Percentiles rank a stretch among this genome's conserved stretches.
phyloP scores from a whole-genome alignment of 768 basidiomycete genomes.

The Hericium alpestre region DNA sequence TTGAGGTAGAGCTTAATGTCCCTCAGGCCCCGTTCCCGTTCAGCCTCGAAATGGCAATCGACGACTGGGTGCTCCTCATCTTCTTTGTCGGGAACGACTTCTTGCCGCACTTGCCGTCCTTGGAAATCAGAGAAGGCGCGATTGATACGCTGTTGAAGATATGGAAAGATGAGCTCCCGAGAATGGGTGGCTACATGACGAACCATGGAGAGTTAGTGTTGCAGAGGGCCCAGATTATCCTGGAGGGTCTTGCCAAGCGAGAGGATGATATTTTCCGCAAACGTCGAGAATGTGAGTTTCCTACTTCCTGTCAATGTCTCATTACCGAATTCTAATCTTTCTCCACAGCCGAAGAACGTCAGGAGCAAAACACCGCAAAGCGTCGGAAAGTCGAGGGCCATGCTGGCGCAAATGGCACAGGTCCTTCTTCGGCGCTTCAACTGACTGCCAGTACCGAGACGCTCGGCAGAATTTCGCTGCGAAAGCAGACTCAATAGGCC shows the following conservation, averaged over 20 bases:
- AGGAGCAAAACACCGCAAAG: constrained; percentile 76
- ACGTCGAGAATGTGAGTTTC: constrained; percentile 69
- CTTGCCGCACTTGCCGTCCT: constrained; percentile 91
- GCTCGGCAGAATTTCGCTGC: constrained; percentile 55
- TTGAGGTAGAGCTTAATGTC: constrained; percentile 89
- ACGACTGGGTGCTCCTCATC: constrained; percentile 99
- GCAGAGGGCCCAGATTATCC: constrained; percentile 80
- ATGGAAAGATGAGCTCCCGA: constrained; percentile 86
- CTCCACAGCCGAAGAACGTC: constrained; percentile 80
- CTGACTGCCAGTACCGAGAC: constrained; percentile 37
- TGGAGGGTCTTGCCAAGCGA: constrained; percentile 86
- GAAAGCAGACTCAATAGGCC: constrained; percentile 67
- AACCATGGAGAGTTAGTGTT: constrained; percentile 86
- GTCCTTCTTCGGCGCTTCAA: constrained; percentile 40
- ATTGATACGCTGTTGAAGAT: constrained; percentile 95
- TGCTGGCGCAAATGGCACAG: constrained; percentile 16
- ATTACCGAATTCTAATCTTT: constrained; percentile 3
- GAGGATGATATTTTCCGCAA: constrained; percentile 94
- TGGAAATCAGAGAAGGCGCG: constrained; percentile 98
- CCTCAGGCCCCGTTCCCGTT: constrained; percentile 72
- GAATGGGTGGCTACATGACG: constrained; percentile 97
- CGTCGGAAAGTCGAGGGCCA: constrained; percentile 63
- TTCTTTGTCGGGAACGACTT: constrained; percentile 99
- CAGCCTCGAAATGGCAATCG: constrained; percentile 91
- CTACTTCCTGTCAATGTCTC: background rate